phyloP scores from a whole-genome alignment of 441 rosid genomes.

The Euphorbia schlechtendalii region DNA sequence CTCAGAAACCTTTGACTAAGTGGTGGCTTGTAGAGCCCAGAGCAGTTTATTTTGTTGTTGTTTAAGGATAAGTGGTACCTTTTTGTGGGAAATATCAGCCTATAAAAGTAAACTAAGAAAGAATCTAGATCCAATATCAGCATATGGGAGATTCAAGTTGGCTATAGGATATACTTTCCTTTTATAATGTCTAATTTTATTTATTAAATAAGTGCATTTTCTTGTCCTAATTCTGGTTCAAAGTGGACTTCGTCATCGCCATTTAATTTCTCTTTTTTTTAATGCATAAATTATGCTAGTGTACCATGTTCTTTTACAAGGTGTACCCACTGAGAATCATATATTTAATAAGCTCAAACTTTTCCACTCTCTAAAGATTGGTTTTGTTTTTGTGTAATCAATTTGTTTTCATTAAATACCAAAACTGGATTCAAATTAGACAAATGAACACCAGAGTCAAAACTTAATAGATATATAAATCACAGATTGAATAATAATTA shows the following conservation, averaged over 20 bases:
- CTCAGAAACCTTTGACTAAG: background rate
- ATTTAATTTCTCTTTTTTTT: background rate
- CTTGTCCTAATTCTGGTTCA: background rate
- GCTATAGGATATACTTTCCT: background rate
- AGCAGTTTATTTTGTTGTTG: background rate
- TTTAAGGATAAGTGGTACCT: background rate
- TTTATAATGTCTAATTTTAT: background rate
- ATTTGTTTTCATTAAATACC: background rate
- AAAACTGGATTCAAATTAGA: too few relatives aligned
- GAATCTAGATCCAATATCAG: constrained; percentile 11
- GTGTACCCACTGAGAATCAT: background rate
- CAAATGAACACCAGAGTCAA: too few relatives aligned
- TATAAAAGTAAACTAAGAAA: constrained; percentile 1
- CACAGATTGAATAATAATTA: too few relatives aligned
- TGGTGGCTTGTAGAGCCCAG: background rate
- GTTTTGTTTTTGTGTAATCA: background rate
- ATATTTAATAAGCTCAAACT: background rate
- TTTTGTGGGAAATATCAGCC: background rate
- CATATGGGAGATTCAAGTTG: background rate
- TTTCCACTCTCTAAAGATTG: too few relatives aligned
- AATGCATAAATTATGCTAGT: background rate
- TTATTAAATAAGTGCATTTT: background rate
- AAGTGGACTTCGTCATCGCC: background rate
- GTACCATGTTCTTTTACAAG: background rate
- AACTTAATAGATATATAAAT: too few relatives aligned